Evolutionary conservation across 345 rosid genomes (phyloP), one percentile per base, ranked within the genome.

Genomic region (Rhizophora apiculata): DNA sequence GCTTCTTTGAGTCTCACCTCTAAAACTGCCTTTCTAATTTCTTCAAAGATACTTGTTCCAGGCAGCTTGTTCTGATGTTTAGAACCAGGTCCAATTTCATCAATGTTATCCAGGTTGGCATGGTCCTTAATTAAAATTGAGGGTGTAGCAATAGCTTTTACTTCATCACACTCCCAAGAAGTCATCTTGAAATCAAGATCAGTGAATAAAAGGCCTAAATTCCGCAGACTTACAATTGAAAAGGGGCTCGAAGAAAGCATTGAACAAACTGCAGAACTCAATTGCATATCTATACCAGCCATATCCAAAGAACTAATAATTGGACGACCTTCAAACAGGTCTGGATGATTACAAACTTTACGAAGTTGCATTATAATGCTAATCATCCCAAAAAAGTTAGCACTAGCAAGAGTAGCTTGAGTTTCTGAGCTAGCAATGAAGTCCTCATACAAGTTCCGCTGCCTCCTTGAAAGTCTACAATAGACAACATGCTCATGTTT

Each of bases 351-450:
- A 77, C 99, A 96, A 68, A 96, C 99, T 85, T 96, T 96, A 64
- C 99, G 98, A 71, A 96, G 93, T 72, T 96, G 99, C 99, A 96
- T 96, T 73, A 96, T 92, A 78, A 96, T 82, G 76, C 98, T 92
- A 74, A 96, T 96, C 99, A 96, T 96, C 75, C 98, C 99, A 83
- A 96, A 92, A 78, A 96, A 96, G 75, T 90, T 96, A 74, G 92
- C 77, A 83, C 86, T 96, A 63, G 89, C 89, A 79, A 96, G 96
- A 4, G 99, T 96, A 66, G 98, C 93, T 82, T 96, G 99, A 21
- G 99, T 96, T 81, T 92, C 99, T 60, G 97, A 85, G 82, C 98
- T 96, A 65, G 98, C 97, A 85, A 96, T 96, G 77, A 96, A 96
- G 76, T 96, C 99, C 80, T 96, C 99, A 53, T 96, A 96, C 85